Percentiles rank a stretch among this genome's conserved stretches.
Conservation (phyloP, 2,329 filamentous ascomycete species). For the Anisogramma anomala region DNA sequence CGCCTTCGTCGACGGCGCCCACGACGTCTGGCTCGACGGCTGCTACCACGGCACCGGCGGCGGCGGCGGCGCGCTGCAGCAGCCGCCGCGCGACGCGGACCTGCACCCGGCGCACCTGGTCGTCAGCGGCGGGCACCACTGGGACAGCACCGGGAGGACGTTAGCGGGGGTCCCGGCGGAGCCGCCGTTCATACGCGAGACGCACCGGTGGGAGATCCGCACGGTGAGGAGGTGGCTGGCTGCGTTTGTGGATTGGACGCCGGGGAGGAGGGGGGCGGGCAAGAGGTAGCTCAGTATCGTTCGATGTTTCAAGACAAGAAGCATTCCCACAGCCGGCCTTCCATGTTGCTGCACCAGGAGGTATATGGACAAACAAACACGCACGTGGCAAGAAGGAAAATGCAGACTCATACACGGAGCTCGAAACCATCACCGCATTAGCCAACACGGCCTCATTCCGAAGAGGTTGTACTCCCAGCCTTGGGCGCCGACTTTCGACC, state of each 20-base stretch:
- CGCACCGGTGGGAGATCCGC: slow-evolving; percentile 38
- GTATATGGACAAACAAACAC: not conserved
- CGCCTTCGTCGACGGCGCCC: slow-evolving; percentile 39
- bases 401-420: not conserved
- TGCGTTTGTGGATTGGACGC: slow-evolving; percentile 21
- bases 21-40: slow-evolving; percentile 40
- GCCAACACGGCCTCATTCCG: not conserved
- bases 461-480: not conserved
- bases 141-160: slow-evolving; percentile 32
- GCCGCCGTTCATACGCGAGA: slow-evolving; percentile 38
- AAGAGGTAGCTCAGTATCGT: not conserved
- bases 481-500: not conserved
- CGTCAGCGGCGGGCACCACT: slow-evolving; percentile 39
- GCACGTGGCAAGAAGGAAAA: too few species aligned
- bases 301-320: not conserved
- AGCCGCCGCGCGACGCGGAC: slow-evolving; percentile 27
- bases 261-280: not conserved
- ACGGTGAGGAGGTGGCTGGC: slow-evolving; percentile 37
- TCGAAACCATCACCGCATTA: not conserved
- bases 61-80: slow-evolving; percentile 19
- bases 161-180: slow-evolving; percentile 28
- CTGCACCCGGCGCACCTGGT: slow-evolving; percentile 39
- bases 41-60: slow-evolving; percentile 35
- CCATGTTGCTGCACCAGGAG: not conserved
- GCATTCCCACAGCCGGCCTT: not conserved